Evolutionary conservation across 495 filamentous ascomycete genomes (phyloP), one percentile per base, ranked within the genome.

Genomic region (Neurospora africana): DNA sequence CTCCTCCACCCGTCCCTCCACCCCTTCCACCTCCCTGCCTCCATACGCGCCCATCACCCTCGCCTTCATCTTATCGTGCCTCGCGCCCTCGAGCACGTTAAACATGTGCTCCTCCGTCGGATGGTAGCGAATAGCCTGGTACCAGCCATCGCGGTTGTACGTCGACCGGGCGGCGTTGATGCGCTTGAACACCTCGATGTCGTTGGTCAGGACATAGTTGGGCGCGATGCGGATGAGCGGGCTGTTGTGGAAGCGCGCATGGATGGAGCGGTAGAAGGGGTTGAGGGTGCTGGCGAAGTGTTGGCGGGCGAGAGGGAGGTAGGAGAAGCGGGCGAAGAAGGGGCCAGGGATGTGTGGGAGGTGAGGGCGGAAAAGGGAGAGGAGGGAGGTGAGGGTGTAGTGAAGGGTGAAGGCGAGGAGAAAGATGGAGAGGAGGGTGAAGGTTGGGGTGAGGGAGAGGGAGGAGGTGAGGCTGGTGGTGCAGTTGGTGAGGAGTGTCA

Each of bases 31-130:
- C 68, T 85, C 82, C 71, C 83, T 83, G 10, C 83, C 82, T 19
- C 78, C 76, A 71, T 85, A 85, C 2, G 78, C 79, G 10, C 72
- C 72, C 4, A 76, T 76, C 73, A 81, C 81, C 43, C 75, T 76
- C 47, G 75, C 68, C 70, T 77, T 77, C 68, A 72, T 35, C 21
- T 69, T 65, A 38, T 76, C 75, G 75, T 82, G 81, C 27, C 68
- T 74, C 19, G 30, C 69, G 43, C 76, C 76, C 70, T 81, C 78
- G 15, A 74, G 41, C 37, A 75, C 67, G n/a, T 76, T 79, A 11
- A 74, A 71, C 53, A 83, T 77, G 58, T 78, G 80, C 67, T 83
- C 81, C 11, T 77, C 73, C 41, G 76, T 74, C 17, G 75, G 78
- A 67, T 79, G 77, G 43, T 83, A 77, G 23, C 78, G 77, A 35